phyloP scores from a whole-genome alignment of 352 stramenopile species.

The Phytopythium helicoides region DNA sequence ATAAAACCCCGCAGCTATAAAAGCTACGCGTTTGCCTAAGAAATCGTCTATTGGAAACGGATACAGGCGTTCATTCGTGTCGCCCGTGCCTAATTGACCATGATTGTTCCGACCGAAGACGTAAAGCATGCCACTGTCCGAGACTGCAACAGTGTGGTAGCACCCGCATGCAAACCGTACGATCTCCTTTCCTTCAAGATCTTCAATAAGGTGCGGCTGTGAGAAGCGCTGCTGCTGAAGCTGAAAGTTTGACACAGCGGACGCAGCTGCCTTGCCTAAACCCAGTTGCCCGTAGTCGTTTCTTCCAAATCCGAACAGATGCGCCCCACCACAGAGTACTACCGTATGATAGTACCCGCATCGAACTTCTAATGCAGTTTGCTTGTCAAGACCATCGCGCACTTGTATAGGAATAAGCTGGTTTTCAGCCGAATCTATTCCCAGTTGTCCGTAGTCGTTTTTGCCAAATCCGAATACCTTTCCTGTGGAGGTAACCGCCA shows the following conservation, averaged over 20 bases:
- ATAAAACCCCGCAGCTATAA: conserved; percentile 92
- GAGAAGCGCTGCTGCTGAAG: conserved; percentile 73
- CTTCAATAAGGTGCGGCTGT: conserved; percentile 50
- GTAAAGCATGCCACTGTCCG: conserved; percentile 88
- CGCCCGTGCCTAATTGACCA: conserved; percentile 90
- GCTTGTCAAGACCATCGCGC: conserved; percentile 50
- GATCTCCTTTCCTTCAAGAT: conserved; percentile 85
- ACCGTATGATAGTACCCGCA: conserved; percentile 94
- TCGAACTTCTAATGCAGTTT: conserved; percentile 72
- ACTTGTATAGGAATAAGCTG: conserved; percentile 59
- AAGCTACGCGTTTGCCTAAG: conserved; percentile 82
- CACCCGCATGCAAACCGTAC: conserved; percentile 85
- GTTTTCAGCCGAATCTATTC: conserved; percentile 71
- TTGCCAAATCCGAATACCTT: conserved; percentile 88
- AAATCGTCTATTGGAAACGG: conserved; percentile 90
- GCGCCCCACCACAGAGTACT: conserved; percentile 59
- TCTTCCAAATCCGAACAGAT: conserved; percentile 86
- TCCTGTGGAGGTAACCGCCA: conserved; percentile 66
- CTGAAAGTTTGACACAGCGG: conserved; percentile 42
- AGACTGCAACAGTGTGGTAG: conserved; percentile 90
- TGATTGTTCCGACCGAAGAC: conserved; percentile 95
- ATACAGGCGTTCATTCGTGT: conserved; percentile 85
- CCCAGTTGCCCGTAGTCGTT: conserved; percentile 95
- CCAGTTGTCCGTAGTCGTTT: conserved; percentile 94
- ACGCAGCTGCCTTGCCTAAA: conserved; percentile 47